phyloP scores from a whole-genome alignment of 176 grass and related monocot species.

The Rhipidocladum racemiflorum region DNA sequence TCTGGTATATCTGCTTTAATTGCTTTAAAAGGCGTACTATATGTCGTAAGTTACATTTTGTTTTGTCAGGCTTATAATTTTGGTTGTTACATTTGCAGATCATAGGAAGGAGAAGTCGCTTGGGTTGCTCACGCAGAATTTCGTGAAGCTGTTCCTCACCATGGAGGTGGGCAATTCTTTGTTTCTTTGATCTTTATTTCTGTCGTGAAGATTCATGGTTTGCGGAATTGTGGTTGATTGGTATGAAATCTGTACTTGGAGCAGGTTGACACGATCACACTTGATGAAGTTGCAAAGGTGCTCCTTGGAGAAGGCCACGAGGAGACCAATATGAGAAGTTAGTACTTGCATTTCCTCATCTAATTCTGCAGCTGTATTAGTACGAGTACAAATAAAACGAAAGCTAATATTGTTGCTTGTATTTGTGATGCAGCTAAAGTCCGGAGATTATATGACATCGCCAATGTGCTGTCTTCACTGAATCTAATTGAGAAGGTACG shows the following conservation, averaged over 20 bases:
- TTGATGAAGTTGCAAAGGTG: slow-evolving; percentile 69
- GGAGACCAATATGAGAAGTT: no score
- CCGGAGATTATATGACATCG: slow-evolving; percentile 67
- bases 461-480: slow-evolving; percentile 9
- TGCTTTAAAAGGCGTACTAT: neutral
- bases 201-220: neutral
- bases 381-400: neutral
- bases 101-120: slow-evolving; percentile 89
- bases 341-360: no score
- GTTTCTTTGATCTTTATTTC: neutral
- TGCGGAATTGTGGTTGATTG: neutral
- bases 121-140: slow-evolving; percentile 84
- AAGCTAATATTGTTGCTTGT: neutral
- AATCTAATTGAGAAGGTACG: slow-evolving; percentile 74
- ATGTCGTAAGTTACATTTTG: neutral
- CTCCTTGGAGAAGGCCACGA: slow-evolving; percentile 56
- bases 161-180: slow-evolving; percentile 49
- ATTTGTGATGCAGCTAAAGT: slow-evolving; percentile 56
- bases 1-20: slow-evolving; percentile 44
- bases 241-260: neutral
- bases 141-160: slow-evolving; percentile 88
- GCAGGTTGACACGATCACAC: slow-evolving; percentile 63
- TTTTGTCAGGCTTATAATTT: neutral
- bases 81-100: slow-evolving; percentile 26
- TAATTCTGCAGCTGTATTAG: neutral